phyloP scores from a whole-genome alignment of 306 rosid genomes.

The Prunus padus region DNA sequence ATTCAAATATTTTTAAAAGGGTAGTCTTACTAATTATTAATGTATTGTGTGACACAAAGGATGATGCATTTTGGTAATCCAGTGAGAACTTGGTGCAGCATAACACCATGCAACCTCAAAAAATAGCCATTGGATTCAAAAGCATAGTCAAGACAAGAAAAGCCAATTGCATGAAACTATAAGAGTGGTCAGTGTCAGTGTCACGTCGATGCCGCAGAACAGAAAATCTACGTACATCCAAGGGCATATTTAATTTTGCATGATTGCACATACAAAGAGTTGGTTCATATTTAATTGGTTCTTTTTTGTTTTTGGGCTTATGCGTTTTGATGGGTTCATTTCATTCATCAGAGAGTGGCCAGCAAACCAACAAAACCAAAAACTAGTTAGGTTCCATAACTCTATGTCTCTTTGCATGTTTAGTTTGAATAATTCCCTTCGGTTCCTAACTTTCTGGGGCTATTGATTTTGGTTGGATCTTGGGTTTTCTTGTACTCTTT shows the following conservation, averaged over 20 bases:
- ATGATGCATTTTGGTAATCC: background rate
- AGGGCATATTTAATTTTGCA: background rate
- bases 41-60: background rate
- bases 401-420: background rate
- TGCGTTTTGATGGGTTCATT: background rate
- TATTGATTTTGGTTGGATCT: constrained; percentile 12
- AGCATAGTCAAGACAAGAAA: background rate
- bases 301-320: background rate
- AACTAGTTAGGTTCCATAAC: background rate
- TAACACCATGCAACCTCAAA: background rate
- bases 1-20: too few species aligned
- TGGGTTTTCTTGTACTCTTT: constrained; percentile 6
- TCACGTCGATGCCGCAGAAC: background rate
- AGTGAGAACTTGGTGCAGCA: background rate
- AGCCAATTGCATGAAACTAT: background rate
- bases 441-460: constrained; percentile 15
- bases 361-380: background rate
- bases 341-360: background rate
- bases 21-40: too few species aligned
- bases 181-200: background rate
- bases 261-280: background rate
- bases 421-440: background rate
- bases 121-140: background rate
- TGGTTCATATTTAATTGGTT: too few species aligned
- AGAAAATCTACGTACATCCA: background rate